Evolutionary conservation across 1,284 basidiomycete species (phyloP), one percentile per base, ranked within the genome.

Genomic region (Malassezia equina): DNA sequence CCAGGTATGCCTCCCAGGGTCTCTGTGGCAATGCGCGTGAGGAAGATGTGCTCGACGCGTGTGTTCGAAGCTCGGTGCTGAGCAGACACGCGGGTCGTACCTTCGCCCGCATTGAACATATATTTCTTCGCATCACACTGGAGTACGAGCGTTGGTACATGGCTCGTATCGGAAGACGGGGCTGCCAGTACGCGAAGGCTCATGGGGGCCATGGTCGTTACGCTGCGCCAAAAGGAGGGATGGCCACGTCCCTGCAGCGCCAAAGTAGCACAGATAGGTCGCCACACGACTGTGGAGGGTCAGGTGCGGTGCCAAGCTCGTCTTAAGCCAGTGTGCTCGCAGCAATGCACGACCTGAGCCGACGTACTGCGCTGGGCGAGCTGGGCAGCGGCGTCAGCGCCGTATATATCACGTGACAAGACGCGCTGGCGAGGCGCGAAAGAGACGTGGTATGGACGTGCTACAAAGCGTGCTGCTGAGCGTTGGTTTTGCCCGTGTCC

Each of bases 91-190:
- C 90, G 78, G 47, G 83, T 83, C 0, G 84, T 84, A 52, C 85
- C 86, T 72, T 93, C 89, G 5, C 86, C 84, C 2, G 80, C 83
- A 75, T 91, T 90, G 79, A 93, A 88, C 47, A 90, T 78, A 65
- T 90, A 91, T 66, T 86, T 85, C 7, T 80, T 83, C 45, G 82
- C 79, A 65, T 87, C 85, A 67, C 89, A 88, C 5, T 81, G 76
- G 57, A 86, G 76, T 25, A 91, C 76, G 3, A 83, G 80, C 0
- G 88, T 83, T 63, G 89, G 85, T 1, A 86, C 85, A 73, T 90
- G 87, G 13, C 84, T 82, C 2, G 86, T 76, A 33, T 76, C 75
- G 4, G 78, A 75, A 19, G 66, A 56, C 11, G 70, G 68, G 4
- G 67, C 55, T 47, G 65, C 57, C 13, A 72, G 52, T 24, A 72